phyloP scores from a whole-genome alignment of 495 filamentous ascomycete genomes.

The Thermochaetoides thermophila region DNA sequence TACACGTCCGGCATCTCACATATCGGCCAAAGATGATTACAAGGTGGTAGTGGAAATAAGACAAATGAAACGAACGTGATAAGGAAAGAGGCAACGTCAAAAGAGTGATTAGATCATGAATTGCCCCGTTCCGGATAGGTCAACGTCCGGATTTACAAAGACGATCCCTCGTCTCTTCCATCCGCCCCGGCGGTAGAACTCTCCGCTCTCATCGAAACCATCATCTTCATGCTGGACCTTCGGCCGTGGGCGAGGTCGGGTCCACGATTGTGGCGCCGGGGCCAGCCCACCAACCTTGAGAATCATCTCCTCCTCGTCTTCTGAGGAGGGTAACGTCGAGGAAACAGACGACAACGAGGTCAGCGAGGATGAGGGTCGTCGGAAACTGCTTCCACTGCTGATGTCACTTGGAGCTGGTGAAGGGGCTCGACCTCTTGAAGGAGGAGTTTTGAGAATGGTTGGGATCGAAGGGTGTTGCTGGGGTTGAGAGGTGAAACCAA shows the following conservation, averaged over 20 bases:
- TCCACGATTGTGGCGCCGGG: conserved; percentile 3
- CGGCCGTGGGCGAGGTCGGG: conserved; percentile 2
- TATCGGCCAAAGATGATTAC: too few species aligned
- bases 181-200: conserved; percentile 29
- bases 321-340: background rate
- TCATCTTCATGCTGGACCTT: conserved; percentile 4
- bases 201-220: conserved; percentile 17
- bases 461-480: background rate
- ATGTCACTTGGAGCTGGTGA: conserved; percentile 7
- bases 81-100: too few species aligned
- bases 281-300: background rate
- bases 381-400: conserved; percentile 6
- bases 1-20: too few species aligned
- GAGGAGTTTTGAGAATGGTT: background rate
- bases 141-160: conserved; percentile 15
- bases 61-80: too few species aligned
- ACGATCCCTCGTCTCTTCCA: conserved; percentile 37
- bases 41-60: too few species aligned
- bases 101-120: too few species aligned
- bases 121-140: too few species aligned
- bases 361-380: too few species aligned
- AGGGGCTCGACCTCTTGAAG: background rate
- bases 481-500: too few species aligned
- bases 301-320: conserved; percentile 1
- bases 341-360: background rate